Evolutionary conservation across 306 rosid species (phyloP).

Genomic region (Luffa aegyptiaca): DNA sequence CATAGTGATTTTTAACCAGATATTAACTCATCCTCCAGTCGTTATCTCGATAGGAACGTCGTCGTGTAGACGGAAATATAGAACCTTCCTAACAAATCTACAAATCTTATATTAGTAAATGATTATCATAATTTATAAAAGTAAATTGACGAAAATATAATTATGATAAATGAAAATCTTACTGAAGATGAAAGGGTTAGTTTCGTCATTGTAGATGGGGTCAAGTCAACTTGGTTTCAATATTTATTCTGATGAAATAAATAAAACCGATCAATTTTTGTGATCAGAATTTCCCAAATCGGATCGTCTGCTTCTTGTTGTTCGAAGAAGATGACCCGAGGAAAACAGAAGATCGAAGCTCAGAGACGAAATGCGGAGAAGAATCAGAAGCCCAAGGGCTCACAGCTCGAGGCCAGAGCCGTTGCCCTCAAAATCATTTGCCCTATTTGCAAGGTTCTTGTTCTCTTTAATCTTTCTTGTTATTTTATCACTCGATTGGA

Average conservation of each 20-base stretch:
- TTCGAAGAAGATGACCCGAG: constrained; percentile 55
- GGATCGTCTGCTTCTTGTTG: background rate
- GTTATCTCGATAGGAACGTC: too few species aligned
- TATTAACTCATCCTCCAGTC: too few species aligned
- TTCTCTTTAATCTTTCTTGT: background rate
- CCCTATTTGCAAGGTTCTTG: constrained; percentile 74
- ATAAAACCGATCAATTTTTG: background rate
- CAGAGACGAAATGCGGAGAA: constrained; percentile 72
- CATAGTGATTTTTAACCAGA: too few species aligned
- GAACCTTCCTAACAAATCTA: too few species aligned
- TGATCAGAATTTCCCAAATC: background rate
- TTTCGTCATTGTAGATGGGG: background rate
- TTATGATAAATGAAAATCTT: background rate
- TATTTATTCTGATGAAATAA: background rate
- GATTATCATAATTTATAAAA: background rate
- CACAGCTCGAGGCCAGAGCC: constrained; percentile 88
- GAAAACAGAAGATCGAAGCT: constrained; percentile 97
- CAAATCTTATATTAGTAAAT: too few species aligned
- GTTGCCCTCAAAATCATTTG: constrained; percentile 71
- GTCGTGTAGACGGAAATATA: too few species aligned
- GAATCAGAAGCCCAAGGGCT: constrained; percentile 72
- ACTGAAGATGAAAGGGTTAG: background rate
- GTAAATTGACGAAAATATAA: background rate
- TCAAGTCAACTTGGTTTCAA: background rate
- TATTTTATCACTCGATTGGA: background rate